Percentiles rank a stretch among this genome's conserved stretches.
Evolutionary conservation across 2,329 filamentous ascomycete genomes (phyloP).

Genomic region (Tolypocladium album): DNA sequence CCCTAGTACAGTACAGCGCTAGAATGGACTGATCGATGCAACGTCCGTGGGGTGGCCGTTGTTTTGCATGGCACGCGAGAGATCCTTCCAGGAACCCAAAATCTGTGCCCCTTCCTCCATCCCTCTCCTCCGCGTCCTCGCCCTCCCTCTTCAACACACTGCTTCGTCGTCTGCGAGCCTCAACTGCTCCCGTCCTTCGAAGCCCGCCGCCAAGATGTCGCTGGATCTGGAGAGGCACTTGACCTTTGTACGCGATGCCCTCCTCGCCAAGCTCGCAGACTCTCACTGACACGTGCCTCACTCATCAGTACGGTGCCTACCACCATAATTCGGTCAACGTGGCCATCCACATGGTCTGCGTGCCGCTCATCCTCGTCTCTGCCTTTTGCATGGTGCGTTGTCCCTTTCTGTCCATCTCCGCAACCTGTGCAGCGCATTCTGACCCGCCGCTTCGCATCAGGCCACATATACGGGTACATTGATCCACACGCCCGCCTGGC

Average conservation of each 20-base stretch:
- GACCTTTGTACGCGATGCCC: constrained; percentile 48
- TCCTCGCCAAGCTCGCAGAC: background rate
- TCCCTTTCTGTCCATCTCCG: constrained; percentile 1
- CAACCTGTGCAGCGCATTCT: background rate
- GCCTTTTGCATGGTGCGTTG: constrained; percentile 58
- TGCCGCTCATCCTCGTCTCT: constrained; percentile 64
- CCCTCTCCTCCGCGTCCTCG: no score
- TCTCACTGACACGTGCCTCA: background rate
- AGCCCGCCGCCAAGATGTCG: constrained; percentile 35
- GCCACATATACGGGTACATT: constrained; percentile 52
- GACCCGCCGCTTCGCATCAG: constrained; percentile 23
- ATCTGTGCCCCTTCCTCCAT: background rate
- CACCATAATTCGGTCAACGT: constrained; percentile 71
- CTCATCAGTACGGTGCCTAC: constrained; percentile 71
- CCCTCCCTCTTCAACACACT: background rate
- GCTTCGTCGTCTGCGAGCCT: background rate
- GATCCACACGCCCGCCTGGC: constrained; percentile 53
- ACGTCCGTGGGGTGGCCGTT: background rate
- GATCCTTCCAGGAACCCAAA: background rate
- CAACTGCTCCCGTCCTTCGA: background rate
- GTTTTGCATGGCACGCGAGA: background rate
- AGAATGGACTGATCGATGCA: background rate
- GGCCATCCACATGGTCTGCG: constrained; percentile 68
- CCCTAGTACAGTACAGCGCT: background rate
- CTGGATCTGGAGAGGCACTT: constrained; percentile 75